Evolutionary conservation across 768 basidiomycete genomes (phyloP).

Genomic region (Tephrocybe sp.): DNA sequence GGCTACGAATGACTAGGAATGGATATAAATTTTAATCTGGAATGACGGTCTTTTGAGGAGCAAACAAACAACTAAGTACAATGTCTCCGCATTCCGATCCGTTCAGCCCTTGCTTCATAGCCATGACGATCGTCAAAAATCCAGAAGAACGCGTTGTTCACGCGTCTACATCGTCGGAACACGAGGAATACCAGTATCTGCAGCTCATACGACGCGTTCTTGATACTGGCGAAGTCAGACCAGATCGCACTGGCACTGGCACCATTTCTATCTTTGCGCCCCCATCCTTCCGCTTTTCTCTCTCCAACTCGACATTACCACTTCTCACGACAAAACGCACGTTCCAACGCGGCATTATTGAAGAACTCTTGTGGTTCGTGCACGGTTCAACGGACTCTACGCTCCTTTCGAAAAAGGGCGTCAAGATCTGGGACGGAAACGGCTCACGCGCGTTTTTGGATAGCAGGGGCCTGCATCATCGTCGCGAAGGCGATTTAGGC

Average conservation of each 20-base stretch:
- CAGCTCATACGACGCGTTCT: slow-evolving; percentile 76
- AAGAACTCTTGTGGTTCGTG: slow-evolving; percentile 95
- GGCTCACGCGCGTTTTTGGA: slow-evolving; percentile 87
- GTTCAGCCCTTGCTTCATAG: neutral
- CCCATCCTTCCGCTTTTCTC: slow-evolving; percentile 84
- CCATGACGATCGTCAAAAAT: slow-evolving; percentile 3
- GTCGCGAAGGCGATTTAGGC: slow-evolving; percentile 89
- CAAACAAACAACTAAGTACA: neutral
- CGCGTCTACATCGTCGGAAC: slow-evolving; percentile 67
- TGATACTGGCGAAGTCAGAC: slow-evolving; percentile 69
- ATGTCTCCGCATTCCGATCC: too few relatives aligned
- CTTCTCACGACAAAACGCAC: slow-evolving; percentile 95
- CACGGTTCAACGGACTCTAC: slow-evolving; percentile 80
- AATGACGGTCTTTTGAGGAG: too few relatives aligned
- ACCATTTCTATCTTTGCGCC: slow-evolving; percentile 93
- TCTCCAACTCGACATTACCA: slow-evolving; percentile 72
- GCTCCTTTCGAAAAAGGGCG: slow-evolving; percentile 71
- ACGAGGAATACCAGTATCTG: slow-evolving; percentile 92
- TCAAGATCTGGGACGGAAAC: slow-evolving; percentile 99
- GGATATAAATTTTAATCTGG: too few relatives aligned
- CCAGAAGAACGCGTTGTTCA: neutral
- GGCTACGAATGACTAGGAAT: too few relatives aligned
- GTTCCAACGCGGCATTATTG: slow-evolving; percentile 86
- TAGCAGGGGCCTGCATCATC: slow-evolving; percentile 75
- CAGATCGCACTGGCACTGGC: slow-evolving; percentile 94